These are phyloP conservation scores for Penicillium decumbens DNA, from an alignment of 2,329 filamentous ascomycete species.

Conservation along the genomic window DNA sequence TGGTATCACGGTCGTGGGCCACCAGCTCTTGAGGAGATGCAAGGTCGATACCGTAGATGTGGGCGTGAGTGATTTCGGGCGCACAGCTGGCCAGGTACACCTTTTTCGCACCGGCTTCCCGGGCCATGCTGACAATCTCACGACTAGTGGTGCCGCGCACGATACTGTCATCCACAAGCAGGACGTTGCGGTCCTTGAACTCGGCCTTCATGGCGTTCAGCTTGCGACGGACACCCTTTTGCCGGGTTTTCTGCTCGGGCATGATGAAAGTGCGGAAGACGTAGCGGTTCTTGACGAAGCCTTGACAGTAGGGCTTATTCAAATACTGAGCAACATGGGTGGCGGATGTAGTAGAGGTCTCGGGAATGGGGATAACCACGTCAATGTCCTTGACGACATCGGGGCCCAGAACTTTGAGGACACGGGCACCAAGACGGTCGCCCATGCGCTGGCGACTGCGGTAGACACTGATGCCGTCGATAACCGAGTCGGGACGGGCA, in stretches of 20 bases:
- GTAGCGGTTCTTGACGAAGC: constrained; percentile 85
- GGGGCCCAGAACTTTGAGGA: constrained; percentile 63
- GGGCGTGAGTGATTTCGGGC: constrained; percentile 76
- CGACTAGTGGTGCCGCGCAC: constrained; percentile 78
- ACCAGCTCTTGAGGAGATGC: constrained; percentile 67
- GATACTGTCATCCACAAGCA: constrained; percentile 85
- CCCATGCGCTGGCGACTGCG: constrained; percentile 84
- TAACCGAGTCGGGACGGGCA: constrained; percentile 71
- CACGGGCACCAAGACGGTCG: constrained; percentile 68
- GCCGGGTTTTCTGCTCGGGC: constrained; percentile 72
- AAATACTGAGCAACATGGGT: constrained; percentile 69
- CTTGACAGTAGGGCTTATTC: constrained; percentile 71
- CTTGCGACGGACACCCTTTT: constrained; percentile 86
- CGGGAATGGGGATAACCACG: constrained; percentile 72
- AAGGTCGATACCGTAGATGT: constrained; percentile 79
- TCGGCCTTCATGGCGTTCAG: constrained; percentile 81
- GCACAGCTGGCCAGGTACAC: constrained; percentile 80
- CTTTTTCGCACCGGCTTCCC: constrained; percentile 74
- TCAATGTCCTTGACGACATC: constrained; percentile 73
- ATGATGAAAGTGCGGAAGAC: constrained; percentile 85
- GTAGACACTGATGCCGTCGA: constrained; percentile 85
- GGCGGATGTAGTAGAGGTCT: constrained; percentile 78
- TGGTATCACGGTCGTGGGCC: constrained; percentile 60
- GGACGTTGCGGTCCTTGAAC: constrained; percentile 73
- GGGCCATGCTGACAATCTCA: constrained; percentile 77